These are phyloP conservation scores for Phaeomoniella chlamydospora DNA, from an alignment of 2,329 filamentous ascomycete genomes.

Conservation along the genomic window DNA sequence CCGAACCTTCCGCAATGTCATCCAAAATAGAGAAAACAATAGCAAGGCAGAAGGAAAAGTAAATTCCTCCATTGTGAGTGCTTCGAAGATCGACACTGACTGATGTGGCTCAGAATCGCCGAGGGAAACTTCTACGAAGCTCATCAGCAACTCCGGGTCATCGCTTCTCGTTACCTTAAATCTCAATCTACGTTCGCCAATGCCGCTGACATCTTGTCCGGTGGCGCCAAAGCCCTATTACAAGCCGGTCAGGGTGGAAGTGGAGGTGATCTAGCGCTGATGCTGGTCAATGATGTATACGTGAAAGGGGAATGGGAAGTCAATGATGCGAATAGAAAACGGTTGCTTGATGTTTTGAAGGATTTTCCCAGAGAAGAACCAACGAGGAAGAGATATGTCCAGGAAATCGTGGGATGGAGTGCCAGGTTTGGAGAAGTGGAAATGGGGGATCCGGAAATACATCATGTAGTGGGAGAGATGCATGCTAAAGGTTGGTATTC, in stretches of 20 bases:
- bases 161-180: slow-evolving; percentile 88
- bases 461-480: slow-evolving; percentile 76
- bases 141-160: slow-evolving; percentile 92
- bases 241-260: slow-evolving; percentile 88
- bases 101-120: slow-evolving; percentile 46
- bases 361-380: slow-evolving; percentile 75
- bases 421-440: slow-evolving; percentile 73
- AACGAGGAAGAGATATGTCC: slow-evolving; percentile 82
- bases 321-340: slow-evolving; percentile 37
- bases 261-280: slow-evolving; percentile 75
- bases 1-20: too few species aligned
- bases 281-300: slow-evolving; percentile 83
- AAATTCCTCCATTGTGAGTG: slow-evolving; percentile 8
- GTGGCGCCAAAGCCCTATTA: slow-evolving; percentile 71
- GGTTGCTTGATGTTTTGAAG: slow-evolving; percentile 63
- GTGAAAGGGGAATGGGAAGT: slow-evolving; percentile 69
- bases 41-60: slow-evolving; percentile 65
- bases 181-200: slow-evolving; percentile 60
- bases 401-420: slow-evolving; percentile 79
- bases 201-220: slow-evolving; percentile 74
- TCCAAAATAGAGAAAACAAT: slow-evolving; percentile 57
- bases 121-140: slow-evolving; percentile 96
- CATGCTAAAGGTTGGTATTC: slow-evolving; percentile 65
- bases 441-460: slow-evolving; percentile 82
- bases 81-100: slow-evolving; percentile 8